These are phyloP conservation scores for Jatropha podagrica DNA, from an alignment of 441 rosid genomes.

Conservation along the genomic window DNA sequence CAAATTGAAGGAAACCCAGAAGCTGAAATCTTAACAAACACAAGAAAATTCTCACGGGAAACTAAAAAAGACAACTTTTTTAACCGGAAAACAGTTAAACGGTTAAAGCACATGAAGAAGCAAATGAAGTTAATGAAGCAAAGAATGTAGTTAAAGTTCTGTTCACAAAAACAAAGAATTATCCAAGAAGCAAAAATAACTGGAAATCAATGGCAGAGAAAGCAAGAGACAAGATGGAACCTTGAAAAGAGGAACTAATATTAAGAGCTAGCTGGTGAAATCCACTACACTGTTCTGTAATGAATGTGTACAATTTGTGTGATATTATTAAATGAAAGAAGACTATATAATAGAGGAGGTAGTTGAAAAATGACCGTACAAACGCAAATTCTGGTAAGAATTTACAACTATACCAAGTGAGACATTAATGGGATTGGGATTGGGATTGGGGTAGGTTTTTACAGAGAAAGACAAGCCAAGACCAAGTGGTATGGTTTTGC, in stretches of 20 bases:
- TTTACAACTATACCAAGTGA: background rate
- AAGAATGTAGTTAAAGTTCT: slow-evolving; percentile 21
- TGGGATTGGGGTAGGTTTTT: background rate
- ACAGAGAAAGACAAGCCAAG: slow-evolving; percentile 19
- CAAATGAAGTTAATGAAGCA: slow-evolving; percentile 30
- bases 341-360: slow-evolving; percentile 21
- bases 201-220: slow-evolving; percentile 1
- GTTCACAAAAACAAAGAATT: slow-evolving; percentile 16
- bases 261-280: no score
- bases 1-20: slow-evolving; percentile 12
- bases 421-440: slow-evolving; percentile 15
- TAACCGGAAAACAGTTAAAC: slow-evolving; percentile 8
- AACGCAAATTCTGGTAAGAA: slow-evolving; percentile 13
- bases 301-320: slow-evolving; percentile 14
- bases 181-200: slow-evolving; percentile 14
- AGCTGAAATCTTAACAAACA: slow-evolving; percentile 17
- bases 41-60: slow-evolving; percentile 5
- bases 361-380: slow-evolving; percentile 30
- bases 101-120: slow-evolving; percentile 18
- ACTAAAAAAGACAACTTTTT: slow-evolving; percentile 13
- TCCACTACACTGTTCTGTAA: background rate
- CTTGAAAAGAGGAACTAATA: slow-evolving; percentile 5
- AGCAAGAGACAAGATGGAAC: background rate
- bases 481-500: slow-evolving; percentile 12
- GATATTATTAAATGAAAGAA: slow-evolving; percentile 15